Percentiles rank a stretch among this genome's conserved stretches.
Conservation (phyloP, 345 rosid species). For the Cochlearia excelsa region DNA sequence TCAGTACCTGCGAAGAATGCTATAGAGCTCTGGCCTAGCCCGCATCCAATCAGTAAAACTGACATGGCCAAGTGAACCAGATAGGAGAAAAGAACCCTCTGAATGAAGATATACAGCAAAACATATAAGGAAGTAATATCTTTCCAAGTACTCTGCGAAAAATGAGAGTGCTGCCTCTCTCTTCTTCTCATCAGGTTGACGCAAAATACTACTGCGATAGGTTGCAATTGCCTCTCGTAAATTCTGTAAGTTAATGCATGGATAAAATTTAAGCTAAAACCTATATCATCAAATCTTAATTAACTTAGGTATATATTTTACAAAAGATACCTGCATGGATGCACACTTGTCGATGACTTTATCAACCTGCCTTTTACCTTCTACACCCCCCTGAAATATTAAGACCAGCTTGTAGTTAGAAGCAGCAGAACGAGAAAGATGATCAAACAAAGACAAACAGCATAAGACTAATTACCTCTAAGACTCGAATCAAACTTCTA, state of each 20-base stretch:
- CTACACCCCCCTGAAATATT: constrained; percentile 83
- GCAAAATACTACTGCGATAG: constrained; percentile 86
- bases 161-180: constrained; percentile 90
- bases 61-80: constrained; percentile 68
- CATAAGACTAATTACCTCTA: constrained; percentile 59
- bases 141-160: constrained; percentile 94
- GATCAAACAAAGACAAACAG: constrained; percentile 23
- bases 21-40: constrained; percentile 95
- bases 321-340: constrained; percentile 82
- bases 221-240: constrained; percentile 92
- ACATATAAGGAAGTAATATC: constrained; percentile 97
- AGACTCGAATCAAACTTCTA: constrained; percentile 90
- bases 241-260: constrained; percentile 59
- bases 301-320: constrained; percentile 14
- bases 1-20: constrained; percentile 87
- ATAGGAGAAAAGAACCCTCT: constrained; percentile 77
- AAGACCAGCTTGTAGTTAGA: constrained; percentile 31
- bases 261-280: constrained; percentile 17
- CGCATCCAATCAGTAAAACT: constrained; percentile 98
- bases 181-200: constrained; percentile 97
- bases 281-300: constrained; percentile 13
- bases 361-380: constrained; percentile 95
- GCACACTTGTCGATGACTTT: constrained; percentile 98
- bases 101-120: constrained; percentile 94
- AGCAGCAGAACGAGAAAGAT: constrained; percentile 26